Evolutionary conservation across 1,139 yeast species (phyloP), one percentile per base, ranked within the genome.

Genomic region (Scheffersomyces illinoinensis): DNA sequence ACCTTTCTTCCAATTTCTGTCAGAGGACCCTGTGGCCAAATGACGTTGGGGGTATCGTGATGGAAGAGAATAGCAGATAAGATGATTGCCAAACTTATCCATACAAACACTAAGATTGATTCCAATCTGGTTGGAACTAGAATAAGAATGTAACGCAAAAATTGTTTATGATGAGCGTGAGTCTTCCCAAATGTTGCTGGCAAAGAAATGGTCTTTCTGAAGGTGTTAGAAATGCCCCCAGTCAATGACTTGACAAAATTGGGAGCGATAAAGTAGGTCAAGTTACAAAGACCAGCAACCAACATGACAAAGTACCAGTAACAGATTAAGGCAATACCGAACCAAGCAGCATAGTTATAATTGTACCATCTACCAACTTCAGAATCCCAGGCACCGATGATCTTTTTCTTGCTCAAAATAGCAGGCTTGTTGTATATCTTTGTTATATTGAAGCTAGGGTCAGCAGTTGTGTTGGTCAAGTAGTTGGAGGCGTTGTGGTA

Each of bases 1-100:
- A 85, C 71, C 61, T 83, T 82, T 65, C 87, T 76, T 58, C 86
- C 83, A 66, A 85, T 74, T 65, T 84, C 88, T 23, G 72, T 70
- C 2, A 63, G 48, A 50, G 58, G 54, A 49, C 63, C 54, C 20
- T 54, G 59, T 2, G 73, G 66, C 81, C 82, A 79, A 59, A 71
- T 59, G 48, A 64, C 66, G 59, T 78, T 77, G 21, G 74, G 73
- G 57, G 69, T 70, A 54, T 79, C 77, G 68, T 77, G 69, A 60
- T 74, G 71, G 69, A 78, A 85, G 53, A 80, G 75, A 47, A 79
- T 71, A 18, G 78, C 71, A 58, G 76, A 62, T 53, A 85, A 75
- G 20, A 85, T 74, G 12, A 82, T 58, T 52, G 81, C 76, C 59
- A 88, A 70, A 2, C 79, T 67, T 14, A 83, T 88, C 10, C 83